Conservation (phyloP, 495 filamentous ascomycete species). For the Penicillium samsonianum region DNA sequence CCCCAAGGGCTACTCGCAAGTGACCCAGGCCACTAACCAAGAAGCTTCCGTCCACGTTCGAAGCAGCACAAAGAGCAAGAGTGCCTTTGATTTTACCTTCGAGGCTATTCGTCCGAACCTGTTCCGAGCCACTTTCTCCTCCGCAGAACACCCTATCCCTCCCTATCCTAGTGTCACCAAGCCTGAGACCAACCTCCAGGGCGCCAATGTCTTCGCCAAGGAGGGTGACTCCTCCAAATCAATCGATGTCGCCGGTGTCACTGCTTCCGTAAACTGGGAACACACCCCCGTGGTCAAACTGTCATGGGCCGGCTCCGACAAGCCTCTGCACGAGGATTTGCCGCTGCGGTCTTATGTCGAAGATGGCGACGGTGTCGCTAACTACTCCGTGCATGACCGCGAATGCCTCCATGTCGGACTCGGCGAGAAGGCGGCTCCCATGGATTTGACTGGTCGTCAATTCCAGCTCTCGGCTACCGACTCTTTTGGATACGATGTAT, state of each 20-base stretch:
- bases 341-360: conserved; percentile 62
- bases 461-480: conserved; percentile 68
- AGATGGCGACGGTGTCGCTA: conserved; percentile 57
- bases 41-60: conserved; percentile 42
- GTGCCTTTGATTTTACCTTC: conserved; percentile 56
- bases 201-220: conserved; percentile 28
- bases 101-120: conserved; percentile 59
- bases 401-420: conserved; percentile 64
- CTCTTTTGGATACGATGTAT: conserved; percentile 69
- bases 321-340: conserved; percentile 58
- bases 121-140: conserved; percentile 66
- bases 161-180: conserved; percentile 59
- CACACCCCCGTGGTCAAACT: conserved; percentile 58
- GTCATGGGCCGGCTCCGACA: conserved; percentile 48
- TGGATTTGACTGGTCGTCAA: conserved; percentile 66
- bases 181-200: conserved; percentile 39
- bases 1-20: conserved; percentile 42
- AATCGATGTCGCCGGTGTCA: conserved; percentile 51
- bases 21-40: conserved; percentile 22
- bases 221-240: conserved; percentile 35
- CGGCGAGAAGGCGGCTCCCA: conserved; percentile 69
- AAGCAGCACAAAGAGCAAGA: conserved; percentile 37
- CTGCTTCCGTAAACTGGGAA: conserved; percentile 56
- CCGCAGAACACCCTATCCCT: conserved; percentile 55
- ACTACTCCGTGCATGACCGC: conserved; percentile 60